phyloP scores from a whole-genome alignment of 176 grass and related monocot species.

The Hyparrhenia diplandra region DNA sequence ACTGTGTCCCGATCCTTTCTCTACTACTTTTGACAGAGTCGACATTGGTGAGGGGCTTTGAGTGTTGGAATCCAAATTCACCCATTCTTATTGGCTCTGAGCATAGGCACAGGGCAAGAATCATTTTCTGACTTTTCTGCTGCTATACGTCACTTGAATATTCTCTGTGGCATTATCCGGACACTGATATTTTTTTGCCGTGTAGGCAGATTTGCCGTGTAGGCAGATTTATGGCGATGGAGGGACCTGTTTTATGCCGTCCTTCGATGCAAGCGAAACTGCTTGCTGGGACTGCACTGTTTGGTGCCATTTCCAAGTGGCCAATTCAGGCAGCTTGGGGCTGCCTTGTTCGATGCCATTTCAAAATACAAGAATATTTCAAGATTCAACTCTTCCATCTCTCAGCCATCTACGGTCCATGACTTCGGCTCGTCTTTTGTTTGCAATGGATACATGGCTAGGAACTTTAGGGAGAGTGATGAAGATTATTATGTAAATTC shows the following conservation, averaged over 20 bases:
- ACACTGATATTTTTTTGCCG: not conserved
- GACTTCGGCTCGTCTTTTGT: conserved; percentile 74
- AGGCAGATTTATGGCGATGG: not conserved
- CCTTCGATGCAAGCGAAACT: too few species aligned
- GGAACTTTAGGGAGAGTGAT: too few species aligned
- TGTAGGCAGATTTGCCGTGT: too few species aligned
- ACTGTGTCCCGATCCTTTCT: conserved; percentile 22
- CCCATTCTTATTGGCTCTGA: too few species aligned
- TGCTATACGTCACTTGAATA: not conserved
- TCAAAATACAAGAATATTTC: conserved; percentile 40
- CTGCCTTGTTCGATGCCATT: conserved; percentile 44
- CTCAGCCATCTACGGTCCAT: not conserved
- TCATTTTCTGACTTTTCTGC: not conserved
- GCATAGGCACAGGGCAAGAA: not conserved
- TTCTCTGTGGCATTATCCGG: not conserved
- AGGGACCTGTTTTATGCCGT: too few species aligned
- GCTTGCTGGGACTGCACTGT: too few species aligned
- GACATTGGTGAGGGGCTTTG: conserved; percentile 76
- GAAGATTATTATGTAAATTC: too few species aligned
- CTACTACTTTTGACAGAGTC: conserved; percentile 45
- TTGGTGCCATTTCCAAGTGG: too few species aligned
- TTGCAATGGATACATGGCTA: conserved; percentile 58
- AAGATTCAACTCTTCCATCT: conserved; percentile 5
- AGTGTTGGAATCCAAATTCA: too few species aligned
- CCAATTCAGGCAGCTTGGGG: conserved; percentile 9